Base-by-base conservation (phyloP, 192 early-diverging fungal genomes). In the Coemansia umbellata region DNA sequence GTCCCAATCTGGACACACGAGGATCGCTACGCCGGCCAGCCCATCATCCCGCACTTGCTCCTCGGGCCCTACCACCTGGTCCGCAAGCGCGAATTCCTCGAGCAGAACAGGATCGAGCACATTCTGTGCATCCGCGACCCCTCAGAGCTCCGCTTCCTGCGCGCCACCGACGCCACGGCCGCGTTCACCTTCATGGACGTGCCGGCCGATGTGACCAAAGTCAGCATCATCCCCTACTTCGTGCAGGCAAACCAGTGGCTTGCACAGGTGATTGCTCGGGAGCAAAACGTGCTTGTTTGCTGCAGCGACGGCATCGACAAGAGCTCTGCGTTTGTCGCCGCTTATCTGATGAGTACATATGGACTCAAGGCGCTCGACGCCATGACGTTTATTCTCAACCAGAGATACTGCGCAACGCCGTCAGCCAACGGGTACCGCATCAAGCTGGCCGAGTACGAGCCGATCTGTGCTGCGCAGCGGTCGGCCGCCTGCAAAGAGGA, bases 301-400 rank as follows among this genome's bases (percentile, higher is more conserved):
- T 88, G 87, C 47, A 87, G 82, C 61, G 87, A 86, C 18, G 93
- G 92, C 8, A 88, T 96, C 43, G 89, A 88, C 4, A 78, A 92
- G 51, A 84, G 84, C 23, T 88, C 93, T 7, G 79, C 87, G 28
- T 91, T 96, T 74, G 88, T 93, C 0, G 84, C 92, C 22, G 92
- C 91, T 3, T 96, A 92, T 72, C 53, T 94, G 31, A 96, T 96
- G 88, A 86, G 86, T 51, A 78, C 78, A 0, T 79, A 84, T 63
- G 65, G 78, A 1, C 59, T 86, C 61, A 79, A 79, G 23, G 92
- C 86, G 45, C 54, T 74, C 19, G 74, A 84, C 15, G 89, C 91
- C 3, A 91, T 87, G 57, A 78, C 82, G 31, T 91, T 81, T 78
- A 90, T 96, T 17, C 94, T 94, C 63, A 88, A 86, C 50, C 80